Evolutionary conservation across 139 green algal genomes (phyloP).

Genomic region (Pseudopediastrum boryanum): DNA sequence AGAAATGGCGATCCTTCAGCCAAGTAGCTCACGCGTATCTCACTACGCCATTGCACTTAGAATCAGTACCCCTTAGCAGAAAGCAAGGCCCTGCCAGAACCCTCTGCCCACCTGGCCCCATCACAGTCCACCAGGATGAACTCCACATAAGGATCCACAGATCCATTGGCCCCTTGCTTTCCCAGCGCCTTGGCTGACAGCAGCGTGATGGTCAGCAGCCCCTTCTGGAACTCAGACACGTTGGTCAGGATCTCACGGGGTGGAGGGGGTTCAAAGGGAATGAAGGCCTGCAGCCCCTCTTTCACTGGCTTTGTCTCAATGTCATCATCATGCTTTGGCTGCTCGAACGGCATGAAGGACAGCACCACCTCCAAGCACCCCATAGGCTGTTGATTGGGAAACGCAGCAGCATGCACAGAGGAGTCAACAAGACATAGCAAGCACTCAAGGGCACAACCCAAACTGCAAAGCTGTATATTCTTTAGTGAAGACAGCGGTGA

Average conservation of each 20-base stretch:
- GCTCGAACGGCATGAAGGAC: slow-evolving; percentile 56
- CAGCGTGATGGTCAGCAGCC: slow-evolving; percentile 44
- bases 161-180: not conserved
- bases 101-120: not conserved
- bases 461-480: not conserved
- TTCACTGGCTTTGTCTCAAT: slow-evolving; percentile 35
- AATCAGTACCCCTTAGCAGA: no score
- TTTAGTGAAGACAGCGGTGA: not conserved
- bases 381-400: not conserved
- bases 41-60: no score
- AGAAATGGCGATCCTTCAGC: no score
- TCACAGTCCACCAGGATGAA: slow-evolving; percentile 38
- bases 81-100: no score
- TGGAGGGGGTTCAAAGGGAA: slow-evolving; percentile 15
- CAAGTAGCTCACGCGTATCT: no score
- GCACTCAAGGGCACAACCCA: not conserved
- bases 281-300: not conserved
- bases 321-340: slow-evolving; percentile 58
- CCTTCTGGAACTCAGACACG: slow-evolving; percentile 42
- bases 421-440: not conserved
- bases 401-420: not conserved
- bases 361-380: slow-evolving; percentile 31
- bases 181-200: slow-evolving; percentile 11
- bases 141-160: slow-evolving; percentile 28
- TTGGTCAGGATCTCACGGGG: slow-evolving; percentile 19